A percentile compares a stretch with the other conserved stretches of the same genome.
Evolutionary conservation across 2,329 filamentous ascomycete genomes (phyloP).

Genomic region (Zymoseptoria ardabiliae): DNA sequence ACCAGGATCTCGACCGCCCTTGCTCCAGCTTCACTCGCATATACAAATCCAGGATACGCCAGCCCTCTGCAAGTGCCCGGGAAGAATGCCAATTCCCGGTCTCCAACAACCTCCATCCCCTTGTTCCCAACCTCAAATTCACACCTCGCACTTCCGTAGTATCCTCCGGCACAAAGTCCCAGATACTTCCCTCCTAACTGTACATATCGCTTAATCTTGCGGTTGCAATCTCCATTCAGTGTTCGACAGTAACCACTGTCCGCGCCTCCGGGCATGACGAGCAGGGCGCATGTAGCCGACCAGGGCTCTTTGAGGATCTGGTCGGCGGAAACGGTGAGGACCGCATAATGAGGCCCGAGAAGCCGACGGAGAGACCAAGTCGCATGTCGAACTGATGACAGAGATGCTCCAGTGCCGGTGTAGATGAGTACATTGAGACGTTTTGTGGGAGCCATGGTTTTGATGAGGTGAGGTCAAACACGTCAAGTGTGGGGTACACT

Average conservation of each 20-base stretch:
- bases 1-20: conserved; percentile 63
- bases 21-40: conserved; percentile 79
- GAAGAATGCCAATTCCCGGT: conserved; percentile 80
- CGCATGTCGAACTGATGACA: conserved; percentile 83
- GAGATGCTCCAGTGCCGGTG: conserved; percentile 76
- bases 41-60: conserved; percentile 84
- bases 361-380: conserved; percentile 79
- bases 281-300: conserved; percentile 74
- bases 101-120: conserved; percentile 75
- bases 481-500: not conserved
- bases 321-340: conserved; percentile 73
- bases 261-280: conserved; percentile 91
- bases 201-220: conserved; percentile 76
- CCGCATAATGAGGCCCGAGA: conserved; percentile 84
- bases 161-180: conserved; percentile 89
- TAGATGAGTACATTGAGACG: conserved; percentile 91
- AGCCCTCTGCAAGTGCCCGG: conserved; percentile 78
- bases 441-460: conserved; percentile 40
- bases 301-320: conserved; percentile 87
- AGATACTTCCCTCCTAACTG: conserved; percentile 78
- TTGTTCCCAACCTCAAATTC: conserved; percentile 87
- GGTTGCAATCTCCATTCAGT: conserved; percentile 82
- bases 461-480: not conserved
- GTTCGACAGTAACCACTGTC: conserved; percentile 84
- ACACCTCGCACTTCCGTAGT: conserved; percentile 73